A percentile compares a stretch with the other conserved stretches of the same genome.
Conservation (phyloP, 2,329 filamentous ascomycete species). For the Cladophialophora bantiana region DNA sequence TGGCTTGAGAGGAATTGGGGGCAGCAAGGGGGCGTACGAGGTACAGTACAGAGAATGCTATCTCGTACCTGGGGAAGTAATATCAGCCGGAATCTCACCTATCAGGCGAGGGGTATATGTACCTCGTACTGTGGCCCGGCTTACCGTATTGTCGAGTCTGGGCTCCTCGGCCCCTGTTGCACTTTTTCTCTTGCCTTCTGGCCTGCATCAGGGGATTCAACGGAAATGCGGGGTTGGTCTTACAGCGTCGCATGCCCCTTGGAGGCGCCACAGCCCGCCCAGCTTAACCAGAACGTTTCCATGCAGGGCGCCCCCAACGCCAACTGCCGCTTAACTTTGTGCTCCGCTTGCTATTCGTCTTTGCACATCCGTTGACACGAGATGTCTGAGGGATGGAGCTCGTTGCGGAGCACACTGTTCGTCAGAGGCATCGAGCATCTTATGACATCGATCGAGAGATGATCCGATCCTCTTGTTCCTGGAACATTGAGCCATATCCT, state of each 20-base stretch:
- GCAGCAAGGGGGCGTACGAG: too few relatives aligned
- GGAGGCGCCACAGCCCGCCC: not conserved
- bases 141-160: not conserved
- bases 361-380: conserved; percentile 10
- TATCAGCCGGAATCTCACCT: not conserved
- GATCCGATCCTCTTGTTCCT: conserved; percentile 22
- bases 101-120: too few relatives aligned
- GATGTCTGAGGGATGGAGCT: conserved; percentile 20
- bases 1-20: not conserved
- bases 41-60: too few relatives aligned
- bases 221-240: conserved; percentile 18
- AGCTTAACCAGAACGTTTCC: not conserved
- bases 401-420: conserved; percentile 15
- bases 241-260: not conserved
- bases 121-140: too few relatives aligned
- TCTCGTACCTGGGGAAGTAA: not conserved
- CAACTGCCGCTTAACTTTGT: conserved; percentile 11
- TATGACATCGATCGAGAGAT: conserved; percentile 25
- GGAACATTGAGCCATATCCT: conserved; percentile 13
- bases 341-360: conserved; percentile 17
- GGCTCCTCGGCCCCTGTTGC: not conserved
- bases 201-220: not conserved
- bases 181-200: not conserved
- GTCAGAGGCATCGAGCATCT: conserved; percentile 13
- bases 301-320: not conserved